Evolutionary conservation across 192 early-diverging fungal species (phyloP).

Genomic region (Coemansia sp.): DNA sequence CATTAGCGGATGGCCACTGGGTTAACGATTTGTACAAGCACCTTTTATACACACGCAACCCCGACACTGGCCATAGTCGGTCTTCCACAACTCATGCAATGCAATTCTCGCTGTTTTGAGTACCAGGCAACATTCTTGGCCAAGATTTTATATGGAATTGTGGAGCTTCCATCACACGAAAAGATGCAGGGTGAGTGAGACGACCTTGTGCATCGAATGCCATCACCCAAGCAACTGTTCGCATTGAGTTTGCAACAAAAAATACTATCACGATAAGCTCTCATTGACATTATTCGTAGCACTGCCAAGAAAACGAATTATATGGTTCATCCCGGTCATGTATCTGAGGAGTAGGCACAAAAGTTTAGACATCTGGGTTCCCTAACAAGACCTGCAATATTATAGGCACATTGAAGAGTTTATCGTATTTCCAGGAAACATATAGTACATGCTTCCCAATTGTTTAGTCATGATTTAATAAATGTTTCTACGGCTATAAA

Average conservation of each 20-base stretch:
- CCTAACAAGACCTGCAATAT: no score
- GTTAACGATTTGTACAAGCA: conserved; percentile 52
- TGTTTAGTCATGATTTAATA: no score
- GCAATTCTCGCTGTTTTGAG: conserved; percentile 63
- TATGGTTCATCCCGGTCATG: not conserved
- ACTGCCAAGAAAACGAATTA: no score
- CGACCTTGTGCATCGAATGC: not conserved
- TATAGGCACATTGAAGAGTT: no score
- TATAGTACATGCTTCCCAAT: no score
- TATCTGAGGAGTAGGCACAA: no score
- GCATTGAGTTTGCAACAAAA: conserved; percentile 18
- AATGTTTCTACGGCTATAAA: no score
- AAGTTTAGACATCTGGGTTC: no score
- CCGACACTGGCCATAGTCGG: conserved; percentile 61
- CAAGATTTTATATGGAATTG: conserved; percentile 31
- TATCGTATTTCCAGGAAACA: no score
- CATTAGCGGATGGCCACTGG: conserved; percentile 22
- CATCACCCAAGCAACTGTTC: not conserved
- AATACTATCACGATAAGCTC: conserved; percentile 13
- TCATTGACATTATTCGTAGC: conserved; percentile 7
- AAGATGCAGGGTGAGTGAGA: conserved; percentile 42
- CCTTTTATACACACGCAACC: conserved; percentile 53
- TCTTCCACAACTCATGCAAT: no score
- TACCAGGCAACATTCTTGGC: conserved; percentile 55
- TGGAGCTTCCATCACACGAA: conserved; percentile 17